Conservation (phyloP, 139 green algal species). For the Picochlorum sp. region DNA sequence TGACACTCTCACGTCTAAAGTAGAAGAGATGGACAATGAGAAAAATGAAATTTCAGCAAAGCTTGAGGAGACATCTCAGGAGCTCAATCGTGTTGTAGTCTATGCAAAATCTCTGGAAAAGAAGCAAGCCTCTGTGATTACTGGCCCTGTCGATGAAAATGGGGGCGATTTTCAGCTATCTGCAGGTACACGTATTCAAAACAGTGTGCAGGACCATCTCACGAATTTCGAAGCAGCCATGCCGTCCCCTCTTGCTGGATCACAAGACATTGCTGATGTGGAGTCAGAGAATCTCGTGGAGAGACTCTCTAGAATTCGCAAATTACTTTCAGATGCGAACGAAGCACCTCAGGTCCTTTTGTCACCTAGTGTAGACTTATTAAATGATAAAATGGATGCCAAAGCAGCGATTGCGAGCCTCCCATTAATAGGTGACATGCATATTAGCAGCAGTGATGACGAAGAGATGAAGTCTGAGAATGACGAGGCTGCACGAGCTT, state of each 20-base stretch:
- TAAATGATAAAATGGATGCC: not conserved
- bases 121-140: not conserved
- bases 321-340: not conserved
- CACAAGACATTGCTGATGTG: too few relatives aligned
- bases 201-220: too few relatives aligned
- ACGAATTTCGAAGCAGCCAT: too few relatives aligned
- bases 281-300: not conserved
- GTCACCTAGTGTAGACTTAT: not conserved
- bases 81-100: not conserved
- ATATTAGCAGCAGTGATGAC: not conserved
- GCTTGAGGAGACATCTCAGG: not conserved
- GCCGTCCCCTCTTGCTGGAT: too few relatives aligned
- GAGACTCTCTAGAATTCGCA: not conserved
- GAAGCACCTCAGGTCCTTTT: not conserved
- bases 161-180: too few relatives aligned
- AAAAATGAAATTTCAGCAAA: not conserved
- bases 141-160: not conserved
- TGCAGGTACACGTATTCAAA: too few relatives aligned
- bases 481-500: not conserved
- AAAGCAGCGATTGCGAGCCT: not conserved
- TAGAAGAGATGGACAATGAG: not conserved
- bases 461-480: not conserved
- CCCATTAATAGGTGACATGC: not conserved
- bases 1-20: not conserved
- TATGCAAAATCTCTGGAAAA: not conserved